Evolutionary conservation across 352 stramenopile species (phyloP).

Genomic region (Globisporangium barbulae): DNA sequence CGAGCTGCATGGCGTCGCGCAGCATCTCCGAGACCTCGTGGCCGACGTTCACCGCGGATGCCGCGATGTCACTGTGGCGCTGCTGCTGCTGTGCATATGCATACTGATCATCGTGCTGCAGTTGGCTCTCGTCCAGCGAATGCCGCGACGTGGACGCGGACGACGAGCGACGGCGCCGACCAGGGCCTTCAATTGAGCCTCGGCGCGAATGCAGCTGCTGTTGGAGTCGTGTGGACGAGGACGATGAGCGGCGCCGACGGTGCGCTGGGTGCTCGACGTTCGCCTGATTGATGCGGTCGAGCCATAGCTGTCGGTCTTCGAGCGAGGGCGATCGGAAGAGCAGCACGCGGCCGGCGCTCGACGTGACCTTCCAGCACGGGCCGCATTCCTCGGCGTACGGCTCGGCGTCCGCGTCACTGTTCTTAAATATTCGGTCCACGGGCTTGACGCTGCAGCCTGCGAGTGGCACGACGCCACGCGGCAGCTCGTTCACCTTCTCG

Average conservation of each 20-base stretch:
- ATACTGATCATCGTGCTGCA: slow-evolving; percentile 2
- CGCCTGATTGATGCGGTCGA: slow-evolving; percentile 41
- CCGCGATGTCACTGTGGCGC: slow-evolving; percentile 16
- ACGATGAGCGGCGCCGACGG: neutral
- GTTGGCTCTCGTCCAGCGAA: slow-evolving; percentile 16
- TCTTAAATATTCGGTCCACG: slow-evolving; percentile 60
- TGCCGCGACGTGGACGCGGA: slow-evolving; percentile 22
- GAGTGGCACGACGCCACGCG: slow-evolving; percentile 51
- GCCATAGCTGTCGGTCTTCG: slow-evolving; percentile 48
- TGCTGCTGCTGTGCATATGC: slow-evolving; percentile 13
- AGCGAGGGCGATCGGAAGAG: slow-evolving; percentile 59
- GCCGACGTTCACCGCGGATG: slow-evolving; percentile 28
- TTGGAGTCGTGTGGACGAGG: neutral
- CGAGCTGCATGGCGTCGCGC: slow-evolving; percentile 60
- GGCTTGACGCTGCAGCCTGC: slow-evolving; percentile 39
- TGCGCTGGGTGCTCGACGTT: slow-evolving; percentile 22
- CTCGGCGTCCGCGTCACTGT: slow-evolving; percentile 24
- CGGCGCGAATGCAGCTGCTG: slow-evolving; percentile 4
- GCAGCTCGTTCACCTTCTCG: slow-evolving; percentile 43
- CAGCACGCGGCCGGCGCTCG: slow-evolving; percentile 43
- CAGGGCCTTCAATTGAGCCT: slow-evolving; percentile 27
- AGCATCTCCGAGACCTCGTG: slow-evolving; percentile 56
- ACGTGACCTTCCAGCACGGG: slow-evolving; percentile 74
- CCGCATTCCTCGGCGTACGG: slow-evolving; percentile 46
- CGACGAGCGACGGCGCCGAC: slow-evolving; percentile 19